phyloP scores from a whole-genome alignment of 805 yeast species.

The Starmerella stigmatis region DNA sequence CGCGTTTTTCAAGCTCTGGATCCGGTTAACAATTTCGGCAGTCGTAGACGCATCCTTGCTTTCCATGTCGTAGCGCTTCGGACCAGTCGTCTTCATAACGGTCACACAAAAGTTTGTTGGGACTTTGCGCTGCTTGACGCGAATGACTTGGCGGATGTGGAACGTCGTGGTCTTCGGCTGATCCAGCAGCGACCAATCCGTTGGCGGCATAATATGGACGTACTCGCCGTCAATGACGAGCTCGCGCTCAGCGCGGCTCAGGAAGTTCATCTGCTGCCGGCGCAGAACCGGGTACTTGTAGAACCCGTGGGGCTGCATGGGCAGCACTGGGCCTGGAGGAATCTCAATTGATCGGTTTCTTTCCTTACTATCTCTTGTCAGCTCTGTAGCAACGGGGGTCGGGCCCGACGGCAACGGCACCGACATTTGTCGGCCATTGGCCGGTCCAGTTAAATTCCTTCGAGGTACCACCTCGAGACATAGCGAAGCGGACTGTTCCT shows the following conservation, averaged over 20 bases:
- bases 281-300: conserved; percentile 83
- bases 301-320: conserved; percentile 39
- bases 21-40: conserved; percentile 62
- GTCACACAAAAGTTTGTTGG: conserved; percentile 75
- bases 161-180: conserved; percentile 73
- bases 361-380: background rate
- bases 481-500: background rate
- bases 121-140: conserved; percentile 63
- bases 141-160: conserved; percentile 66
- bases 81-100: conserved; percentile 54
- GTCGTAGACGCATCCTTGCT: conserved; percentile 54
- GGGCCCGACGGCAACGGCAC: background rate
- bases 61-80: conserved; percentile 80
- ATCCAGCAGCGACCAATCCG: conserved; percentile 64
- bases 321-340: conserved; percentile 16
- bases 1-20: conserved; percentile 28
- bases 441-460: background rate
- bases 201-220: conserved; percentile 76
- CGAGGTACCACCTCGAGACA: conserved; percentile 3
- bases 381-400: conserved; percentile 1
- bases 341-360: conserved; percentile 4
- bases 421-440: background rate
- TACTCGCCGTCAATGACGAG: conserved; percentile 91
- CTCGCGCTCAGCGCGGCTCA: conserved; percentile 68
- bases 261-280: conserved; percentile 74